These are phyloP conservation scores for Microcos paniculata DNA, from an alignment of 345 rosid genomes.

Conservation along the genomic window DNA sequence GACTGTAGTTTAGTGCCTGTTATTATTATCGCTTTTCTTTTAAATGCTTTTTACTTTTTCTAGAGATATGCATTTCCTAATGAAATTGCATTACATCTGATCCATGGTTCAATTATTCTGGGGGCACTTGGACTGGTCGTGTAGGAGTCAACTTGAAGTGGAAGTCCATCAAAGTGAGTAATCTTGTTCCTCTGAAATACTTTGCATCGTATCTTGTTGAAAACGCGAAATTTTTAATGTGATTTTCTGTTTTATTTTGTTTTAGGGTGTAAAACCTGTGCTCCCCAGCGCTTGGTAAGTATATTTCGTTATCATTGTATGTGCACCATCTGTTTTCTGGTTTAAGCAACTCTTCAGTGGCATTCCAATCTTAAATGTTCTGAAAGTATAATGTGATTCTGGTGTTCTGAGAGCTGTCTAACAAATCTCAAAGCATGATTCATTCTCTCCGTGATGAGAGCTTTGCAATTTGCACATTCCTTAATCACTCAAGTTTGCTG, in stretches of 20 bases:
- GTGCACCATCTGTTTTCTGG: background rate
- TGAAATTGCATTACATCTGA: conserved; percentile 56
- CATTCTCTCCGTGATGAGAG: background rate
- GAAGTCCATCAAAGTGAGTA: conserved; percentile 38
- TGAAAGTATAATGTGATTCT: background rate
- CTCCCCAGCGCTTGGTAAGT: conserved; percentile 43
- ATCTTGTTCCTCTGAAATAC: background rate
- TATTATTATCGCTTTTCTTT: background rate
- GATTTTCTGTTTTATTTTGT: conserved; percentile 7
- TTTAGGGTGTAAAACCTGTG: conserved; percentile 36
- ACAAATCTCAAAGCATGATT: background rate
- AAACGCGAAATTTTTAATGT: conserved; percentile 12
- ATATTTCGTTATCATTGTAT: conserved; percentile 9
- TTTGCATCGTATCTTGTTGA: conserved; percentile 1
- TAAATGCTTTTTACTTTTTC: conserved; percentile 2
- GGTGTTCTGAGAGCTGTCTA: background rate
- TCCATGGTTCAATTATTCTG: conserved; percentile 50
- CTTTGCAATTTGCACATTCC: too few relatives aligned
- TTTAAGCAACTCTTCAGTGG: background rate
- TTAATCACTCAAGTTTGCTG: background rate
- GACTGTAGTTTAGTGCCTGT: background rate
- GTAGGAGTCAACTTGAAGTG: conserved; percentile 35
- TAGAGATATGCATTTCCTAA: conserved; percentile 30
- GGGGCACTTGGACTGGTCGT: conserved; percentile 52
- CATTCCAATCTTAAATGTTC: background rate